These are phyloP conservation scores for Thamnidium elegans DNA, from an alignment of 192 early-diverging fungal genomes.

Conservation along the genomic window DNA sequence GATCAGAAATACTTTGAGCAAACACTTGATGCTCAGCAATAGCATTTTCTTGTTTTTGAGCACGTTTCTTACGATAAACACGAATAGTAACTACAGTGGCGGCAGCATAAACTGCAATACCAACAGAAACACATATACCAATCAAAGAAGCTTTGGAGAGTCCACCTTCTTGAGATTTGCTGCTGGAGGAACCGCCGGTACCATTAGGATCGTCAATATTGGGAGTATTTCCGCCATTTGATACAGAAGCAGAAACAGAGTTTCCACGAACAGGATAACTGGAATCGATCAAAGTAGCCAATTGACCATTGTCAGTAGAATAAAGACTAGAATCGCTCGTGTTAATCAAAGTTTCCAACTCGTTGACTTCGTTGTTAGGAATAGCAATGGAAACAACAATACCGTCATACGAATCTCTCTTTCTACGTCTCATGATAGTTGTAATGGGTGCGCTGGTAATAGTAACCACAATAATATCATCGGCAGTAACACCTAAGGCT, in stretches of 20 bases:
- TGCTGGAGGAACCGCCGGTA: neutral
- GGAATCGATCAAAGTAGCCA: conserved; percentile 25
- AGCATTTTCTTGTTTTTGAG: conserved; percentile 5
- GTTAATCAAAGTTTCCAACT: conserved; percentile 11
- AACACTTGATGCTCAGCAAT: conserved; percentile 25
- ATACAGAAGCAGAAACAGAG: neutral
- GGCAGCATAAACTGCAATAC: conserved; percentile 36
- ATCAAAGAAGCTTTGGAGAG: conserved; percentile 32
- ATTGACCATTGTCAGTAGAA: conserved; percentile 19
- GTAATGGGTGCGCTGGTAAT: conserved; percentile 1
- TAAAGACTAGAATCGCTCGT: conserved; percentile 9
- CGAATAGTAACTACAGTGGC: conserved; percentile 30
- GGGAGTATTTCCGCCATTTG: no score
- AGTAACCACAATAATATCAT: conserved; percentile 29
- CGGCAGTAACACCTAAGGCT: conserved; percentile 7
- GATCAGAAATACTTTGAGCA: conserved; percentile 28
- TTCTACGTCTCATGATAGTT: neutral
- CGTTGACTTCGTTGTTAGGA: conserved; percentile 4
- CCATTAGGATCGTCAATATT: conserved; percentile 17
- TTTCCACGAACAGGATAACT: conserved; percentile 16
- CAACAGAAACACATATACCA: conserved; percentile 34
- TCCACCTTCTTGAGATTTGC: neutral
- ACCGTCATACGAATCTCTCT: neutral
- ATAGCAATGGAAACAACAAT: conserved; percentile 29
- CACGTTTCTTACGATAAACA: conserved; percentile 23